phyloP scores from a whole-genome alignment of 2,329 filamentous ascomycete genomes.

The Sporothrix dimorphospora region DNA sequence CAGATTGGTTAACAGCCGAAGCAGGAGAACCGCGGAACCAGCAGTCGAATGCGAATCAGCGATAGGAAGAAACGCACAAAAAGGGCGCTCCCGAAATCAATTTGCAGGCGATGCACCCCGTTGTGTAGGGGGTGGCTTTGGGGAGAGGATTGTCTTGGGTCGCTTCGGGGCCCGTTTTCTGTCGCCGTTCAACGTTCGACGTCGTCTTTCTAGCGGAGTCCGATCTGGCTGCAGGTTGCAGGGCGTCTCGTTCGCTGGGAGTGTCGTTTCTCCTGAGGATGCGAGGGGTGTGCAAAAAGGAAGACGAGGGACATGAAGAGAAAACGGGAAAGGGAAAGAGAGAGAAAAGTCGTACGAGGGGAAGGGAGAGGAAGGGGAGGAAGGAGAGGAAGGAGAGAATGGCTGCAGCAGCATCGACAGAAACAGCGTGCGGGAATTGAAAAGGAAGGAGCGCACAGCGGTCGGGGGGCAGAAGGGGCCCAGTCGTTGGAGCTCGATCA shows the following conservation, averaged over 20 bases:
- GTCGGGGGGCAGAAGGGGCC: slow-evolving; percentile 9
- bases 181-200: neutral
- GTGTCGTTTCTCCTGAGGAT: neutral
- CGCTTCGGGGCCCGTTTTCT: neutral
- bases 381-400: neutral
- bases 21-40: neutral
- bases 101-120: no score
- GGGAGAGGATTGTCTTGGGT: neutral
- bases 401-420: neutral
- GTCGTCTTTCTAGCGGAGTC: neutral
- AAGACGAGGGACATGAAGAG: neutral
- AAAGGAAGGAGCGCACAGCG: slow-evolving; percentile 14
- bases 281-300: neutral
- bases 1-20: slow-evolving; percentile 9
- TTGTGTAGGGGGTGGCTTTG: neutral
- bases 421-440: slow-evolving; percentile 27
- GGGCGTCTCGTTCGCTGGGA: no score
- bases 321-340: neutral
- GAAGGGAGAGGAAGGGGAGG: slow-evolving; percentile 2
- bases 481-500: slow-evolving; percentile 33
- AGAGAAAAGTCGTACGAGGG: slow-evolving; percentile 31
- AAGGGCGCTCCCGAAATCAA: no score
- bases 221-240: slow-evolving; percentile 1
- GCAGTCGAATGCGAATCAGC: neutral
- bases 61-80: neutral